A percentile compares a stretch with the other conserved stretches of the same genome.
These are phyloP conservation scores for Caryopteris hybrid DNA, from an alignment of 305 asterid genomes.

Conservation along the genomic window DNA sequence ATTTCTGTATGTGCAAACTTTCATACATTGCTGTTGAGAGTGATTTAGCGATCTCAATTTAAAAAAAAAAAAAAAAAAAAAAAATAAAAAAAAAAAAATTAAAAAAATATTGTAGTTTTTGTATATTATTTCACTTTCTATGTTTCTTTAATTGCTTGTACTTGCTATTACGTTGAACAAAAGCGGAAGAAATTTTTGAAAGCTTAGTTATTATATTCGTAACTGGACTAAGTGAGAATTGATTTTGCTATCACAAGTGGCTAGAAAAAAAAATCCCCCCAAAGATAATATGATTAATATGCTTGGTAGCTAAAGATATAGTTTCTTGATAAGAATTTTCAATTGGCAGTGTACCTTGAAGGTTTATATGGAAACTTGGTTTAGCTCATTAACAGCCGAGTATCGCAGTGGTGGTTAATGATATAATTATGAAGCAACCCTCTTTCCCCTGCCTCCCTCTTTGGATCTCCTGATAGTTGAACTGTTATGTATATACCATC, in stretches of 20 bases:
- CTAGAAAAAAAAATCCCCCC: no score
- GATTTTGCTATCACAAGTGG: no score
- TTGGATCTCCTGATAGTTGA: background rate
- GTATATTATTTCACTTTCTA: background rate
- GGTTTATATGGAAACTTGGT: background rate
- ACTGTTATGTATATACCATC: background rate
- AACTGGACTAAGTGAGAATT: background rate
- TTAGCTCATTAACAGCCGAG: background rate
- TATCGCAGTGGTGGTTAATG: background rate
- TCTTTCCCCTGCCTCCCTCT: background rate
- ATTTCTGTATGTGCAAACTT: conserved; percentile 54
- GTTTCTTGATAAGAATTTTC: background rate
- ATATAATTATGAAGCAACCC: background rate
- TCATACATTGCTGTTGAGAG: background rate
- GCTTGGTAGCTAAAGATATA: no score
- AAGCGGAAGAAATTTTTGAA: background rate
- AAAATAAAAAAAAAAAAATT: no score
- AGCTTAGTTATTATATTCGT: background rate
- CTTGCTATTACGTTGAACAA: background rate
- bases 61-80: no score
- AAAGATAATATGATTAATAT: no score
- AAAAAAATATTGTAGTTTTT: background rate
- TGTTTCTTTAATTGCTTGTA: conserved; percentile 5
- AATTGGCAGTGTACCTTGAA: background rate
- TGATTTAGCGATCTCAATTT: no score